phyloP scores from a whole-genome alignment of 768 basidiomycete genomes.

The Phanerodontia chrysosporium region DNA sequence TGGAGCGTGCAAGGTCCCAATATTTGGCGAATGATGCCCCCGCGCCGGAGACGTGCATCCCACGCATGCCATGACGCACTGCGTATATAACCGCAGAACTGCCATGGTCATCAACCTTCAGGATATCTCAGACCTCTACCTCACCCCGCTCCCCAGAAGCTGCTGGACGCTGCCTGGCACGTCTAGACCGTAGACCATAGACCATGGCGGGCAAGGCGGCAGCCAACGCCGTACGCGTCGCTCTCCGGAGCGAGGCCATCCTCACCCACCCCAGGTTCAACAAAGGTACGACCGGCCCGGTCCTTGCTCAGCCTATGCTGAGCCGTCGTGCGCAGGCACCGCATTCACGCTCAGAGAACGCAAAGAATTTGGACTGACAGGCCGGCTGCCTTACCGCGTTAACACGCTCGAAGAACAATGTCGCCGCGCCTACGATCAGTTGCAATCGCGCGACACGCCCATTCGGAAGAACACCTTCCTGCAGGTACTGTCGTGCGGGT shows the following conservation, averaged over 20 bases:
- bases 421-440: constrained; percentile 65
- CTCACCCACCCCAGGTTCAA: constrained; percentile 62
- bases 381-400: constrained; percentile 30
- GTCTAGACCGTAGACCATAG: background rate
- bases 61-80: background rate
- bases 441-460: constrained; percentile 30
- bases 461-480: constrained; percentile 67
- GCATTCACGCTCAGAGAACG: constrained; percentile 66
- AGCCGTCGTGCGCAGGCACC: constrained; percentile 41
- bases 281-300: constrained; percentile 31
- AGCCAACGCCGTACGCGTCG: constrained; percentile 29
- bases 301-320: background rate
- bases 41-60: background rate
- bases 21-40: background rate
- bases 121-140: background rate
- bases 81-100: background rate
- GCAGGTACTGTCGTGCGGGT: constrained; percentile 26
- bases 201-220: constrained; percentile 12
- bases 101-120: background rate
- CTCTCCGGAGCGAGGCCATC: constrained; percentile 54
- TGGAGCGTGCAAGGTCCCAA: background rate
- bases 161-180: background rate
- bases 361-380: constrained; percentile 52
- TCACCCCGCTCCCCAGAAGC: background rate
- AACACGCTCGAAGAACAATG: constrained; percentile 68